Percentiles rank a stretch among this genome's conserved stretches.
These are phyloP conservation scores for Steccherinum ochraceum DNA, from an alignment of 768 basidiomycete genomes.

Conservation along the genomic window DNA sequence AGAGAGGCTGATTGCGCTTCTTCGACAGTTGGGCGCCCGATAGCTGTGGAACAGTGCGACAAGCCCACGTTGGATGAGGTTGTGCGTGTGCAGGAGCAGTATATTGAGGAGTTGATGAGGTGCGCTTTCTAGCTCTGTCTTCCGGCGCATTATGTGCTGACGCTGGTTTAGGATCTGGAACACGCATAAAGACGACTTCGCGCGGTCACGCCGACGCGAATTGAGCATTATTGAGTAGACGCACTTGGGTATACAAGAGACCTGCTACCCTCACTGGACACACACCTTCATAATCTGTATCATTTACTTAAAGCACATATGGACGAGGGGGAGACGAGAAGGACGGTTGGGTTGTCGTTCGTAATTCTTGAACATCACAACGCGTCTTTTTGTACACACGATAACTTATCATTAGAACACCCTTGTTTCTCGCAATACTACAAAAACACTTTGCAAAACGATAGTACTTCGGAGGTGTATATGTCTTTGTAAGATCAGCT, in stretches of 20 bases:
- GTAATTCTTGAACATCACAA: neutral
- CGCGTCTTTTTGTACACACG: neutral
- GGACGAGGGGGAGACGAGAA: no score
- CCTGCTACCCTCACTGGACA: no score
- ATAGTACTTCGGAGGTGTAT: neutral
- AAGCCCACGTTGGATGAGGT: conserved; percentile 82
- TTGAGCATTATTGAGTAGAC: conserved; percentile 68
- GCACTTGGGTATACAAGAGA: no score
- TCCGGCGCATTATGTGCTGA: neutral
- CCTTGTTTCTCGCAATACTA: neutral
- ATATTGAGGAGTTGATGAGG: conserved; percentile 92
- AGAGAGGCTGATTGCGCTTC: neutral
- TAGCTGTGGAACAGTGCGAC: conserved; percentile 68
- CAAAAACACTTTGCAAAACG: neutral
- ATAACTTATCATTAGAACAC: neutral
- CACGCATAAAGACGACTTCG: conserved; percentile 91
- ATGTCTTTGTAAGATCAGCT: neutral
- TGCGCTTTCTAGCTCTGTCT: conserved; percentile 36
- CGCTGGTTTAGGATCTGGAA: conserved; percentile 99
- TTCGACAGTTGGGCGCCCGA: conserved; percentile 76
- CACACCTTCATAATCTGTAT: neutral
- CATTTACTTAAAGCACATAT: no score
- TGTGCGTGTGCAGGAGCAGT: conserved; percentile 69
- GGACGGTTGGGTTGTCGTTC: neutral
- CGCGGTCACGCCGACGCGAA: conserved; percentile 72